These are phyloP conservation scores for Phytopythium chamaehyphon DNA, from an alignment of 352 stramenopile genomes.

Conservation along the genomic window DNA sequence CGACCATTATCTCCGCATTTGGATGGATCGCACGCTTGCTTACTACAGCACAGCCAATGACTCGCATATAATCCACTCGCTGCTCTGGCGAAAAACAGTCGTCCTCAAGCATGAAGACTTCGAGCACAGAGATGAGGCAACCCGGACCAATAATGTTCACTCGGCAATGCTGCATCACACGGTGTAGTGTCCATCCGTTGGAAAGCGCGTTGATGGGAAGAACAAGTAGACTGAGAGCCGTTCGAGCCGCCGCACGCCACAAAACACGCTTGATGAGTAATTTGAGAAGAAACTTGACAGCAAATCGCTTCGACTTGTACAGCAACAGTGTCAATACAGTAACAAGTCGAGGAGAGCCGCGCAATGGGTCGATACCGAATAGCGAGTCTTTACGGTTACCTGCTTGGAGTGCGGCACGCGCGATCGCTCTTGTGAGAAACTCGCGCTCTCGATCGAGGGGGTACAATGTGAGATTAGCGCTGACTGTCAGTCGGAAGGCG, in stretches of 20 bases:
- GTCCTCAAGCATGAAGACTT: constrained; percentile 27
- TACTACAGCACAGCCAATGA: constrained; percentile 35
- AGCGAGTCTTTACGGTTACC: constrained; percentile 34
- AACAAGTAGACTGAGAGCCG: constrained; percentile 32
- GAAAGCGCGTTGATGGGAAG: constrained; percentile 43
- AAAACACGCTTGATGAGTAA: constrained; percentile 50
- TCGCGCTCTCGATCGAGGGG: constrained; percentile 44
- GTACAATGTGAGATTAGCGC: constrained; percentile 36
- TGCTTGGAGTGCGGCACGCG: constrained; percentile 41
- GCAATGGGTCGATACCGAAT: constrained; percentile 54
- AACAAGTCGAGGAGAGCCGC: constrained; percentile 31
- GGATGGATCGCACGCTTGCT: constrained; percentile 47
- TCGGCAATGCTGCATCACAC: constrained; percentile 42
- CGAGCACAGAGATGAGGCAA: constrained; percentile 27
- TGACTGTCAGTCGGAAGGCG: constrained; percentile 40
- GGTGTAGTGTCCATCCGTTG: constrained; percentile 41
- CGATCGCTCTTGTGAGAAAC: constrained; percentile 43
- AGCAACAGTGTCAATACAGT: constrained; percentile 34
- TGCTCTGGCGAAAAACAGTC: constrained; percentile 26
- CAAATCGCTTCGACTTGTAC: constrained; percentile 51
- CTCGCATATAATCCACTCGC: constrained; percentile 47
- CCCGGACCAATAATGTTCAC: constrained; percentile 46
- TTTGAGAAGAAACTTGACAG: constrained; percentile 54
- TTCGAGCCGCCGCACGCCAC: constrained; percentile 40
- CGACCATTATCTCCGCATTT: constrained; percentile 57